These are phyloP conservation scores for Tinospora cordifolia DNA, from an alignment of 164 flowering plant genomes.

Conservation along the genomic window DNA sequence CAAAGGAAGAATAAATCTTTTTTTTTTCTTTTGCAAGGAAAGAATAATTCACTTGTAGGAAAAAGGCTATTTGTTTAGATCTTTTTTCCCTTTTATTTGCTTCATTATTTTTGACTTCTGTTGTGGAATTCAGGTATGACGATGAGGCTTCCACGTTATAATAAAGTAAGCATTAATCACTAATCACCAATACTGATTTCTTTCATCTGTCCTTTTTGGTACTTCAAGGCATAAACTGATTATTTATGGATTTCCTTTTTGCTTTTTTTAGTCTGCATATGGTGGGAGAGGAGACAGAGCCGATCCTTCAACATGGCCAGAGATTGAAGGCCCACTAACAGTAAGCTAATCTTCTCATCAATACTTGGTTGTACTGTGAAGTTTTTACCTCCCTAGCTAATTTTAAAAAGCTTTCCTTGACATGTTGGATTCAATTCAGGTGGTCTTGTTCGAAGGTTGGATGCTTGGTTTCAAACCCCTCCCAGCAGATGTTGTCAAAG, in stretches of 20 bases:
- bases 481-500: constrained; percentile 58
- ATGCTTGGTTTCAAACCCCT: constrained; percentile 98
- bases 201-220: constrained; percentile 7
- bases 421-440: constrained; percentile 33
- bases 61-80: constrained; percentile 1
- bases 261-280: constrained; percentile 64
- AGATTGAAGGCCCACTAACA: constrained; percentile 80
- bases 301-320: constrained; percentile 89
- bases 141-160: constrained; percentile 90
- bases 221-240: constrained; percentile 10
- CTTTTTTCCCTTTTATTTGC: neutral
- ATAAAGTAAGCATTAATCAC: constrained; percentile 52
- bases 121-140: constrained; percentile 48
- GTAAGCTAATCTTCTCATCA: constrained; percentile 29
- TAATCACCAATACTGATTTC: neutral
- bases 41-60: neutral
- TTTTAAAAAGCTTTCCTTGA: neutral
- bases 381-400: neutral
- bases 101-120: neutral
- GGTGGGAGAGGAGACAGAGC: constrained; percentile 87
- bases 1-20: neutral
- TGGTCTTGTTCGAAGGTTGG: constrained; percentile 89
- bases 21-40: no score
- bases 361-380: neutral
- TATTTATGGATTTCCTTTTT: constrained; percentile 10